Percentiles rank a stretch among this genome's conserved stretches.
Evolutionary conservation across 148 eudicot genomes (phyloP).

Genomic region (Nepenthes gracilis): DNA sequence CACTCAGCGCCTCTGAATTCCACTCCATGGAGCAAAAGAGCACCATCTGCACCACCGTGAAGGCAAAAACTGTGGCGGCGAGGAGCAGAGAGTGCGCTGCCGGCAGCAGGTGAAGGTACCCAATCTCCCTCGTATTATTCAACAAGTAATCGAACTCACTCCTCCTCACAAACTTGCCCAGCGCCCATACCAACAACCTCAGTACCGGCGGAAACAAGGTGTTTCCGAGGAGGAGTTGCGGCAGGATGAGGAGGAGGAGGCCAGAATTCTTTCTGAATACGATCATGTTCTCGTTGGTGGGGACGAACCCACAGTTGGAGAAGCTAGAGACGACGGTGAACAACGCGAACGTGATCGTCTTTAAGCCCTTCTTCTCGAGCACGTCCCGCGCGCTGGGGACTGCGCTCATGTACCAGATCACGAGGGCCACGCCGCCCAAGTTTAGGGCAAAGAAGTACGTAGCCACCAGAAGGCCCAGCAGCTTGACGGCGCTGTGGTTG

Average conservation of each 20-base stretch:
- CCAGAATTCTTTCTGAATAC: constrained; percentile 53
- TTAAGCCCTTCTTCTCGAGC: constrained; percentile 36
- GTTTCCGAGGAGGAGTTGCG: constrained; percentile 55
- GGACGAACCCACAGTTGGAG: constrained; percentile 55
- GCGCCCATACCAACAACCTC: constrained; percentile 23
- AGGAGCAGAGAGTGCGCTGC: constrained; percentile 13
- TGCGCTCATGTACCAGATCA: constrained; percentile 14
- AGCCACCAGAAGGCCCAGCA: constrained; percentile 19
- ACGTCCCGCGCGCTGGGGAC: constrained; percentile 33
- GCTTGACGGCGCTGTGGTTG: constrained; percentile 27
- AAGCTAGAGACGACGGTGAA: constrained; percentile 53
- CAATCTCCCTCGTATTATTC: constrained; percentile 17
- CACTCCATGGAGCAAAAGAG: constrained; percentile 35
- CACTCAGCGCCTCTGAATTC: constrained; percentile 30
- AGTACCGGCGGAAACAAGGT: constrained; percentile 39
- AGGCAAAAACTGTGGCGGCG: constrained; percentile 23
- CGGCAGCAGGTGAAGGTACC: constrained; percentile 33
- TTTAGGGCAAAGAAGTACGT: constrained; percentile 28
- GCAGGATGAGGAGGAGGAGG: constrained; percentile 41
- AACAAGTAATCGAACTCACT: constrained; percentile 26
- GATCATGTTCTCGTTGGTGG: constrained; percentile 68
- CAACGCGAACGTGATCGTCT: constrained; percentile 23
- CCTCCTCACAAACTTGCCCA: constrained; percentile 23
- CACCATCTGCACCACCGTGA: constrained; percentile 21
- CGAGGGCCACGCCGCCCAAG: constrained; percentile 23